Evolutionary conservation across 495 filamentous ascomycete species (phyloP).

Genomic region (Aspergillus bridgeri): DNA sequence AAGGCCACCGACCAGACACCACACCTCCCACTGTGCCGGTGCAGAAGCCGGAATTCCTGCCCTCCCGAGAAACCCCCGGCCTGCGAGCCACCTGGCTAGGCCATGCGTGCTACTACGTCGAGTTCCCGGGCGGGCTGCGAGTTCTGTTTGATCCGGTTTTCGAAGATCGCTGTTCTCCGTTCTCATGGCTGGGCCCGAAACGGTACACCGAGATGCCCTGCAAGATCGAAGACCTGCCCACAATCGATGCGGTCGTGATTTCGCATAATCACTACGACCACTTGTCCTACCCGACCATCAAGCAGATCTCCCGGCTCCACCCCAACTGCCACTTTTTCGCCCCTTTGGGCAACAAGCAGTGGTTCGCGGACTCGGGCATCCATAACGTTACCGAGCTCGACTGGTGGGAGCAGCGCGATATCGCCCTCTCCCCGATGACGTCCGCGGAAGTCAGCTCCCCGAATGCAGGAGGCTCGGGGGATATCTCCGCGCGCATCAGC

Average conservation of each 20-base stretch:
- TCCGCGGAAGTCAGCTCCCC: slow-evolving; percentile 22
- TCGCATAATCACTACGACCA: slow-evolving; percentile 96
- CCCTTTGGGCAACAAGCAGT: slow-evolving; percentile 79
- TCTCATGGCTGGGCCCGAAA: slow-evolving; percentile 69
- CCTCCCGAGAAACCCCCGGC: slow-evolving; percentile 49
- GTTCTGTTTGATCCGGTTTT: slow-evolving; percentile 97
- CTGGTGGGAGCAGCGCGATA: slow-evolving; percentile 87
- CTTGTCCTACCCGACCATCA: slow-evolving; percentile 70
- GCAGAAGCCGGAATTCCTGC: slow-evolving; percentile 66
- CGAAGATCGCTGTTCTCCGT: slow-evolving; percentile 78
- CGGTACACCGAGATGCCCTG: slow-evolving; percentile 80
- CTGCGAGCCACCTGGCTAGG: slow-evolving; percentile 95
- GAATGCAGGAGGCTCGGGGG: slow-evolving; percentile 28
- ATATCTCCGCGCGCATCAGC: slow-evolving; percentile 71
- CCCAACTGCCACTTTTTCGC: slow-evolving; percentile 87
- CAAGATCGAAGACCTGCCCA: slow-evolving; percentile 72
- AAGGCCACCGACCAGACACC: slow-evolving; percentile 57
- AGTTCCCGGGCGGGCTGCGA: slow-evolving; percentile 83
- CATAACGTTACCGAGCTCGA: slow-evolving; percentile 81
- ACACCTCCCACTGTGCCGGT: slow-evolving; percentile 66
- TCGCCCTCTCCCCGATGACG: slow-evolving; percentile 54
- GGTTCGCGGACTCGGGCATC: slow-evolving; percentile 71
- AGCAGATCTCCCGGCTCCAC: slow-evolving; percentile 64
- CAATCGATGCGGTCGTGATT: slow-evolving; percentile 86
- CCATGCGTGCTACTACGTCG: slow-evolving; percentile 91